These are phyloP conservation scores for Striga asiatica DNA, from an alignment of 257 asterid species.

Conservation along the genomic window DNA sequence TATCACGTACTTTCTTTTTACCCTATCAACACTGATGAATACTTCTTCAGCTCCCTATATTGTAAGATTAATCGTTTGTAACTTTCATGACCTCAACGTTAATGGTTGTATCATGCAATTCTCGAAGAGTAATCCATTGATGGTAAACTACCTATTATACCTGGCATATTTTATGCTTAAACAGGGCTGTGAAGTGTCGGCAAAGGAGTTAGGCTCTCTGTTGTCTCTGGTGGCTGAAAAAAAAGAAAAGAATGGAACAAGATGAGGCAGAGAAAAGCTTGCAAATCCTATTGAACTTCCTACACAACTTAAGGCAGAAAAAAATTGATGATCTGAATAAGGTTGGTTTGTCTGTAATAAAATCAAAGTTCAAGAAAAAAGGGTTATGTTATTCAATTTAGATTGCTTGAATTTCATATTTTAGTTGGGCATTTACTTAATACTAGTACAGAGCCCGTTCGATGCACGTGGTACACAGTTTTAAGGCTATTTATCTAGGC, in stretches of 20 bases:
- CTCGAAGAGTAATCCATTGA: slow-evolving; percentile 8
- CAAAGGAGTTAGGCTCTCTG: slow-evolving; percentile 56
- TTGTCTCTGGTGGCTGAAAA: slow-evolving; percentile 50
- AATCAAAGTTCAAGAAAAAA: background rate
- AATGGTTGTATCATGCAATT: background rate
- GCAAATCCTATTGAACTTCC: slow-evolving; percentile 66
- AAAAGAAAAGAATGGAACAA: slow-evolving; percentile 70
- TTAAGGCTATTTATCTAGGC: too few relatives aligned
- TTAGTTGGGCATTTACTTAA: too few relatives aligned
- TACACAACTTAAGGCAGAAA: slow-evolving; percentile 52
- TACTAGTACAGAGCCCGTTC: too few relatives aligned
- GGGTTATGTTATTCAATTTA: background rate
- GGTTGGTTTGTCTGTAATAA: slow-evolving; percentile 37
- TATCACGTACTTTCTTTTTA: too few relatives aligned
- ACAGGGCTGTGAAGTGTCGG: slow-evolving; percentile 79
- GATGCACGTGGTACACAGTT: too few relatives aligned
- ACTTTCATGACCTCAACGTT: background rate
- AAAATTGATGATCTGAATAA: slow-evolving; percentile 55
- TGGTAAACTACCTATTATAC: slow-evolving; percentile 9
- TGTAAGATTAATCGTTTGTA: background rate
- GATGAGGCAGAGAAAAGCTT: slow-evolving; percentile 77
- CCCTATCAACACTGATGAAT: too few relatives aligned
- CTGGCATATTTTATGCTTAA: slow-evolving; percentile 32
- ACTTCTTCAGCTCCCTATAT: background rate
- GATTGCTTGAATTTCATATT: too few relatives aligned